Evolutionary conservation across 1,284 basidiomycete species (phyloP).

Genomic region (Vanrija sp.): DNA sequence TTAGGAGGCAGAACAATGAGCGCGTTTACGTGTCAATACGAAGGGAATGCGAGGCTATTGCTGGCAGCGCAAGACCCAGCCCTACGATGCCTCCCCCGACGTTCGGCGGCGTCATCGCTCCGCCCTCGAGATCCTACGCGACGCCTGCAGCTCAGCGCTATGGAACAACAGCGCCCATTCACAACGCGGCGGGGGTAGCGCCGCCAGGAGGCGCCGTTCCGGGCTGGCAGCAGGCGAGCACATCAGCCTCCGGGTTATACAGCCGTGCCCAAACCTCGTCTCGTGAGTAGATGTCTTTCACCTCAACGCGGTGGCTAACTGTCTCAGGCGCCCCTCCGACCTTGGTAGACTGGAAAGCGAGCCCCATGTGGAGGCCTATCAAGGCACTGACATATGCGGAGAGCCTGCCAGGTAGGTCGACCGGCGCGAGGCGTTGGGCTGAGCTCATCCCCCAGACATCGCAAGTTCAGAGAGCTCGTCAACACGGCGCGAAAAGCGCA

Average conservation of each 20-base stretch:
- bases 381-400: slow-evolving; percentile 41
- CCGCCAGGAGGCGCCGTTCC: too few relatives aligned
- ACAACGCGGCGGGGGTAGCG: too few relatives aligned
- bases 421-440: too few relatives aligned
- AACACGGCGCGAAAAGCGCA: slow-evolving; percentile 26
- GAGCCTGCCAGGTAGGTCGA: slow-evolving; percentile 31
- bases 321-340: slow-evolving; percentile 3
- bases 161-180: slow-evolving; percentile 1
- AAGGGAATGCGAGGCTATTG: slow-evolving; percentile 19
- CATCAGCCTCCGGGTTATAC: background rate
- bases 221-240: too few relatives aligned
- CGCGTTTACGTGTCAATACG: slow-evolving; percentile 18
- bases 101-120: slow-evolving; percentile 15
- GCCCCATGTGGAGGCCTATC: slow-evolving; percentile 47
- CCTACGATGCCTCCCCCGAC: slow-evolving; percentile 13
- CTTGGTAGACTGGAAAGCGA: slow-evolving; percentile 43
- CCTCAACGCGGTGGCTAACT: background rate
- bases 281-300: background rate
- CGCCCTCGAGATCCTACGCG: background rate
- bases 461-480: slow-evolving; percentile 27
- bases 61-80: background rate
- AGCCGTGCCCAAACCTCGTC: background rate
- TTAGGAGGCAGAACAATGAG: slow-evolving; percentile 19
- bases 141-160: background rate
- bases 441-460: slow-evolving; percentile 27